Base-by-base conservation (phyloP, 1,284 basidiomycete genomes). In the Cryptococcus sp. region DNA sequence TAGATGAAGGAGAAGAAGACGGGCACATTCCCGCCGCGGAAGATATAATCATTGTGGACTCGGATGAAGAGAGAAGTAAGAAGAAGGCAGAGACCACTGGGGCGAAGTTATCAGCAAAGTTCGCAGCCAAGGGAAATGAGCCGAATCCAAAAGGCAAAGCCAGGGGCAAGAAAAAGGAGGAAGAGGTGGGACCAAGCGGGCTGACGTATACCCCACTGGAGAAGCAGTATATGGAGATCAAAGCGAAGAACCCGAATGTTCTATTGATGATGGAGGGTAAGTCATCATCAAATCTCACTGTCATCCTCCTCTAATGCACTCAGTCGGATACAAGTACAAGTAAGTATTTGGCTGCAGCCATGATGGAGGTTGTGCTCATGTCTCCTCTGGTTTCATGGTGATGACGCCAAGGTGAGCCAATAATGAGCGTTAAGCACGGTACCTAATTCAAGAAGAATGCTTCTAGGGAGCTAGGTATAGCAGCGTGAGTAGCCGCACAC, bases 301-400 rank as follows among this genome's bases (percentile, higher is more conserved):
- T 38, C 11, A 36, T 23, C 23, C 23, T 23, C 23, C 23, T 23
- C 23, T 8, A 50, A 64, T 45, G 59, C 14, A 2, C 5, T 8
- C 58, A 75, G 85, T 89, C 23, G 90, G 90, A 5, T 94, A 95
- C 74, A 93, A 89, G 74, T 89, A 87, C 76, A 86, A 81, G 71
- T 72, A 35, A 52, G 65, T 53, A 10, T 41, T 41, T n/a, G 38
- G 38, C 38, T 41, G 38, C 38, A 41, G 10, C 38, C 38, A 41
- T 10, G 10, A 10, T n/a, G 23, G 51, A 32, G 11, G 30, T 23
- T 23, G 23, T 23, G 23, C 23, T 23, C 23, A 23, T 23, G 23
- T 23, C 23, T 23, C 23, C 23, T 23, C 50, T 76, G 81, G 53
- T 93, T 96, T 68, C 93, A 87, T 68, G 90, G 87, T 36, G 87